Base-by-base conservation (phyloP, 1,284 basidiomycete species). In the Leccinum pallidistipes region DNA sequence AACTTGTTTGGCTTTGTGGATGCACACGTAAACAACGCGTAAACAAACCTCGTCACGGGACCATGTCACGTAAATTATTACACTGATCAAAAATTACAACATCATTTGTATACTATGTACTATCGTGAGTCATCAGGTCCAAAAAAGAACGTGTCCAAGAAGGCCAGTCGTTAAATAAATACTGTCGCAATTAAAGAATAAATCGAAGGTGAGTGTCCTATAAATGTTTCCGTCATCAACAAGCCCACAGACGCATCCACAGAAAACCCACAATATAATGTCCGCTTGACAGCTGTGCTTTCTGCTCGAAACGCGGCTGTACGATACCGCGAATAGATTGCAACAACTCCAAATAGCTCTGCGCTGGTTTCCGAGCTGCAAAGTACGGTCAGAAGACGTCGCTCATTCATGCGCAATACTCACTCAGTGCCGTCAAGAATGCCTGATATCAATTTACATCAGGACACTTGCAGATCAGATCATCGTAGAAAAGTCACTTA, bases 261-360 rank as follows among this genome's bases (percentile, higher is more conserved):
- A 14, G 5, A 18, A 24, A 38, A 77, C 83, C 55, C 65, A 90
- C 90, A 62, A 92, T 88, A 14, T 78, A 83, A 68, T 92, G 89
- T 10, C 90, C 90, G 61, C 85, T 87, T 3, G 87, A 86, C 8
- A 92, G 71, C 72, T 91, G 94, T 1, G 93, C 92, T 71, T 87
- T 91, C 80, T 95, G 94, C 62, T 82, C 84, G 71, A 89, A 95
- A 70, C 86, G 82, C 51, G 81, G 80, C 58, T 80, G 76, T 54
- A 91, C 75, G 62, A 89, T 83, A 14, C 76, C 73, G 56, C 92
- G 84, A 61, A 96, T 76, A 24, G 85, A 84, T 60, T 80, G 81
- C 51, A 95, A 76, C 5, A 96, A 77, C 67, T 91, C 83, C 67
- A 87, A 82, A 69, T 95, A 96, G 4, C 84, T 84, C 76, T 92